phyloP scores from a whole-genome alignment of 2,329 filamentous ascomycete species.

The Mycosphaerella sp. region DNA sequence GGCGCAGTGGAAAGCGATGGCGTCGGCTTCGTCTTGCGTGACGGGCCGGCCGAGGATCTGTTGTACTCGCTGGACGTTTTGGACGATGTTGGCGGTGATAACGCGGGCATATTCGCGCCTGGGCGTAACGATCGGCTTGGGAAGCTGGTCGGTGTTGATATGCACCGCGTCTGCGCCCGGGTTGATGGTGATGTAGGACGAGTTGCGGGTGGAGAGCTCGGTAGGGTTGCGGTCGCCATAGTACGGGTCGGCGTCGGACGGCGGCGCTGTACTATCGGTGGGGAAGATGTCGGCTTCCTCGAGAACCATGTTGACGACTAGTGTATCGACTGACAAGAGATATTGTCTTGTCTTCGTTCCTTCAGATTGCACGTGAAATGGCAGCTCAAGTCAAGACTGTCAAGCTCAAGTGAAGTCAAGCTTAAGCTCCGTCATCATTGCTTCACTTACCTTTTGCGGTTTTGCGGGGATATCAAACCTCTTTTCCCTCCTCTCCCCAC shows the following conservation, averaged over 20 bases:
- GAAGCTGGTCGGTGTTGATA: conserved; percentile 37
- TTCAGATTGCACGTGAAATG: too few relatives aligned
- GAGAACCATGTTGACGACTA: conserved; percentile 10
- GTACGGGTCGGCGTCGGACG: conserved; percentile 37
- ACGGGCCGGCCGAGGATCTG: conserved; percentile 36
- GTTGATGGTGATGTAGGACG: conserved; percentile 19
- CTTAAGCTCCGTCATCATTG: too few relatives aligned
- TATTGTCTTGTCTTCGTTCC: too few relatives aligned
- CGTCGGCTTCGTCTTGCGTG: conserved; percentile 39
- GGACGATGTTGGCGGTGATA: conserved; percentile 32
- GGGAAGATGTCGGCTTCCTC: conserved; percentile 32
- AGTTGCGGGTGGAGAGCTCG: conserved; percentile 32
- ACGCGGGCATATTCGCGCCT: conserved; percentile 28
- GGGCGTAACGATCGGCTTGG: conserved; percentile 33
- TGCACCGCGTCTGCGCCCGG: conserved; percentile 16
- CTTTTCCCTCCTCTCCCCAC: too few relatives aligned
- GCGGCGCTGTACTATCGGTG: conserved; percentile 23
- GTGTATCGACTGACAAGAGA: too few relatives aligned
- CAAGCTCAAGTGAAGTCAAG: too few relatives aligned
- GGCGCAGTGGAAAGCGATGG: conserved; percentile 38
- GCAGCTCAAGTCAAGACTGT: neutral
- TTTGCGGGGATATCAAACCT: too few relatives aligned
- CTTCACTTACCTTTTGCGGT: too few relatives aligned
- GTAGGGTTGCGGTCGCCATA: conserved; percentile 34
- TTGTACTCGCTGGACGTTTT: conserved; percentile 27